Evolutionary conservation across 306 rosid genomes (phyloP), one percentile per base, ranked within the genome.

Genomic region (Dryas alaskensis): DNA sequence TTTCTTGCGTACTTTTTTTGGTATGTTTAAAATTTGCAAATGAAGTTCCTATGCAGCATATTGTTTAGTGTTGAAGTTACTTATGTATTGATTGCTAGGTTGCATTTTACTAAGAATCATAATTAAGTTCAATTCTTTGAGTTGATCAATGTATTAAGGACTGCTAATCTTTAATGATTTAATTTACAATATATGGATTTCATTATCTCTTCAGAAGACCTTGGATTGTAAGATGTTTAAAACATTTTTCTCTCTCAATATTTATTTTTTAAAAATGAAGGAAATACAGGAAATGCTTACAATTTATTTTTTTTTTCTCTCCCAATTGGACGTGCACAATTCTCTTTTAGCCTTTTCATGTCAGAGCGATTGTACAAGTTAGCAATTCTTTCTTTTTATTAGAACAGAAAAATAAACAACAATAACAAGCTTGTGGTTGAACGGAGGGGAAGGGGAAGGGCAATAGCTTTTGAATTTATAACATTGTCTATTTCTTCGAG

Each of bases 1-100:
- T 72, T 91, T 93, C 86, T 66, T 91, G 27, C 98, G 97, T 44
- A 86, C 89, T 79, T 79, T 93, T 39, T 76, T 93, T 72, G 98
- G 98, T 88, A 86, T 19, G 84, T 58, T 48, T 4, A 42, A 79
- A 31, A n/a, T 61, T 44, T 71, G 65, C 77, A 60, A 10, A 31
- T 19, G 47, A 60, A 49, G 57, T 69, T 50, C 47, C 45, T 42
- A 37, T 63, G 17, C 4, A 40, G 44, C 47, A 44, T 58, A 37
- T 37, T 51, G 11, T 25, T 39, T 51, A 44, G 12, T 40, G 70
- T 57, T 37, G 31, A 14, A 75, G 7, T 43, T 58, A 43, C 42
- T 14, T 17, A 57, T 31, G 2, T 46, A 22, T 61, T 54, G 22
- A 27, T 45, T 70, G 50, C 62, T 75, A 8, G 57, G 25, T 64